Conservation (phyloP, 495 filamentous ascomycete species). For the Friedmanniomyces endolithicus region DNA sequence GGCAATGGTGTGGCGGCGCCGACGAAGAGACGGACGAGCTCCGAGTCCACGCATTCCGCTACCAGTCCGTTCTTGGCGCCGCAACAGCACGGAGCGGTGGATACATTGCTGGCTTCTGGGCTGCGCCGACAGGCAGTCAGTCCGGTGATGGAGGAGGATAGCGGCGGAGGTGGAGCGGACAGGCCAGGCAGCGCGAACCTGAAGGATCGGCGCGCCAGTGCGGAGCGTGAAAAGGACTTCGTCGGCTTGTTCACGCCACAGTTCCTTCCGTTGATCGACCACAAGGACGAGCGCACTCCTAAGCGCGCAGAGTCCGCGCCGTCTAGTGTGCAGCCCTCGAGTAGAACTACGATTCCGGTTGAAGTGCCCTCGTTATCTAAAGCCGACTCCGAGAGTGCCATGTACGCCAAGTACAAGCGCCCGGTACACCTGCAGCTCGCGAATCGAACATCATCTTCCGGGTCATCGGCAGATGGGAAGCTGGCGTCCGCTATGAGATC, state of each 20-base stretch:
- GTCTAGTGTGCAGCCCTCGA: background rate
- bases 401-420: constrained; percentile 9
- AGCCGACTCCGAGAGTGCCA: constrained; percentile 8
- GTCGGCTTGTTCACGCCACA: constrained; percentile 18
- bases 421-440: constrained; percentile 9
- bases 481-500: constrained; percentile 18
- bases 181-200: background rate
- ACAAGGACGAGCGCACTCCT: background rate
- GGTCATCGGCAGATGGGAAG: constrained; percentile 18
- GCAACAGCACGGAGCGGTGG: background rate
- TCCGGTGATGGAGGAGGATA: background rate
- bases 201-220: constrained; percentile 2
- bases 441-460: constrained; percentile 15
- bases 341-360: background rate
- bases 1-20: background rate
- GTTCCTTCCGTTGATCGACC: constrained; percentile 14
- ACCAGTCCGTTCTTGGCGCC: background rate
- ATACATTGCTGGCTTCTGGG: background rate
- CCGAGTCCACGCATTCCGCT: background rate
- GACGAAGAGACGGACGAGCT: constrained; percentile 3
- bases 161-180: background rate
- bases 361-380: background rate
- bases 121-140: background rate
- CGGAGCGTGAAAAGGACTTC: constrained; percentile 17
- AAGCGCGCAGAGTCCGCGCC: constrained; percentile 11